Conservation (phyloP, 2,329 filamentous ascomycete genomes). For the Botrytis paeoniae region DNA sequence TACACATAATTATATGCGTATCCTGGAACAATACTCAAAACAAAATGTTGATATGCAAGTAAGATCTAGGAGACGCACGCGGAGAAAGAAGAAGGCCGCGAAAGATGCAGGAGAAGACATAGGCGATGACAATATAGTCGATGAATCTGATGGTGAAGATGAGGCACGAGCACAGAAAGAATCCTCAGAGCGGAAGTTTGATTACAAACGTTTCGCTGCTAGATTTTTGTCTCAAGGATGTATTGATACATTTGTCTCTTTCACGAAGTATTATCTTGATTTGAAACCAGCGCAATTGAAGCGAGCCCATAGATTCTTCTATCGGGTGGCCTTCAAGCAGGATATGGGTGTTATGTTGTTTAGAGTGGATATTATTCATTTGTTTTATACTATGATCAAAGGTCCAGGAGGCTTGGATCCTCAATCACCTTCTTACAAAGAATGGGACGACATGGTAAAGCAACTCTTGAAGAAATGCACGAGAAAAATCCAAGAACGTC, state of each 20-base stretch:
- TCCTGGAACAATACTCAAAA: conserved; percentile 90
- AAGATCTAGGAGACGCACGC: conserved; percentile 71
- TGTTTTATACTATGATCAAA: conserved; percentile 90
- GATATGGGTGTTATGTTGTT: conserved; percentile 86
- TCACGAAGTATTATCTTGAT: conserved; percentile 77
- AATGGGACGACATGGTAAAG: conserved; percentile 87
- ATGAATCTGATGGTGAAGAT: conserved; percentile 73
- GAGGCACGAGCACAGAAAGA: conserved; percentile 66
- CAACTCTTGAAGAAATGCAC: conserved; percentile 80
- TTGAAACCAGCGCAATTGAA: conserved; percentile 79
- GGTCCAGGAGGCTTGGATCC: conserved; percentile 74
- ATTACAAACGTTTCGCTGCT: conserved; percentile 78
- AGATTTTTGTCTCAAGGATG: conserved; percentile 82
- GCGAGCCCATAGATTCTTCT: conserved; percentile 89
- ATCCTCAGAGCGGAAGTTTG: conserved; percentile 84
- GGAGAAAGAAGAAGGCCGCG: conserved; percentile 68
- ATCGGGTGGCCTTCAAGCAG: conserved; percentile 91
- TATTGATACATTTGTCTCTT: conserved; percentile 82
- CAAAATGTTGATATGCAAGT: conserved; percentile 93
- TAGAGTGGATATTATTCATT: conserved; percentile 82
- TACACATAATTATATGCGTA: conserved; percentile 84
- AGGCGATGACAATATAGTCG: conserved; percentile 49
- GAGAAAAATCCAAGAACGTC: conserved; percentile 80
- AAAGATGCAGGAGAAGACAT: conserved; percentile 44
- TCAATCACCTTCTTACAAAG: conserved; percentile 65